Conservation (phyloP, 2,329 filamentous ascomycete species). For the Xylariaceae sp. region DNA sequence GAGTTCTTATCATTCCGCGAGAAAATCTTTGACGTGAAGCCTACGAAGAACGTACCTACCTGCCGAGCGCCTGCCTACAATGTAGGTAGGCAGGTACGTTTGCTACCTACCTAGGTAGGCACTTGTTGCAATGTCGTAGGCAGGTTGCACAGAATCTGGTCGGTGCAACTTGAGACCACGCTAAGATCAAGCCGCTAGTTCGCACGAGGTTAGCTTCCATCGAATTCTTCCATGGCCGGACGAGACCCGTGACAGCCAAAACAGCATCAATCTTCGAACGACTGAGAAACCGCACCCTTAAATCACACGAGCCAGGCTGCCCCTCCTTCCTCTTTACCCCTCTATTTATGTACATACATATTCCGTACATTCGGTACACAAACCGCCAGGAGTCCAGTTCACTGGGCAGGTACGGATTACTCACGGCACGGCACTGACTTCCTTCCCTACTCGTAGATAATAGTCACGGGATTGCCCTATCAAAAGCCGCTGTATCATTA, state of each 20-base stretch:
- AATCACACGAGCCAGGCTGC: not conserved
- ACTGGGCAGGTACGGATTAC: no score
- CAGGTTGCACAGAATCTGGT: no score
- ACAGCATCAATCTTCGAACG: not conserved
- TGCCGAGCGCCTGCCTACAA: not conserved
- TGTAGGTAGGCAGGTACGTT: not conserved
- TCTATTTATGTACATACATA: conserved; percentile 14
- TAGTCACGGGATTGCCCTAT: conserved; percentile 6
- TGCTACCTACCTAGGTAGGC: no score
- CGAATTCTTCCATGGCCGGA: not conserved
- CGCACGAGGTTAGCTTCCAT: not conserved
- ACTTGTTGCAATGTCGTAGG: no score
- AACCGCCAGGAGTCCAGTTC: no score
- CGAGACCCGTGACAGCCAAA: not conserved
- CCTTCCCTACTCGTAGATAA: not conserved
- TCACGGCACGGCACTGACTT: not conserved
- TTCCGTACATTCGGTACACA: no score
- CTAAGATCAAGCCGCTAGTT: not conserved
- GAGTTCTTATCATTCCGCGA: not conserved
- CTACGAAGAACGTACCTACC: not conserved
- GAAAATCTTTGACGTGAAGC: no score
- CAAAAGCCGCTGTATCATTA: conserved; percentile 15
- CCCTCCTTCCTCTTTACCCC: conserved; percentile 20
- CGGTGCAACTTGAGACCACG: no score
- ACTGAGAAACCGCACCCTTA: not conserved